Percentiles rank a stretch among this genome's conserved stretches.
Evolutionary conservation across 1,284 basidiomycete species (phyloP).

Genomic region (Fomitopsis schrenkii): DNA sequence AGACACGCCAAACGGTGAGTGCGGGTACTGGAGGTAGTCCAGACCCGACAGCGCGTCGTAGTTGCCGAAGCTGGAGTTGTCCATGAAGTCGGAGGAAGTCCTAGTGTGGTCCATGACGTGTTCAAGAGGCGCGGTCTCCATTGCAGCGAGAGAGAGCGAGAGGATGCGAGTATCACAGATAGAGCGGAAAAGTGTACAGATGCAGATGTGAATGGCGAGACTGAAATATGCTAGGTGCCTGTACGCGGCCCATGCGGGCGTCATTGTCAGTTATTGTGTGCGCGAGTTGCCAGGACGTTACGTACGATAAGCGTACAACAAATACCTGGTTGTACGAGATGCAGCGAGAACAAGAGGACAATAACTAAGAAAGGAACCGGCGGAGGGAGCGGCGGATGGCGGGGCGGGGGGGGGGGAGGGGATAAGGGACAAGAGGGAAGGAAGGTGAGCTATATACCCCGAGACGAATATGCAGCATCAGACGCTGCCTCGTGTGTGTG

Average conservation of each 20-base stretch:
- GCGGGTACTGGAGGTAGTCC: constrained; percentile 47
- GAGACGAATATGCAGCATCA: constrained; percentile 11
- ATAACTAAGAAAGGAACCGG: constrained; percentile 21
- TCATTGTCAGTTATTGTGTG: constrained; percentile 9
- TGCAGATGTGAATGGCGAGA: constrained; percentile 29
- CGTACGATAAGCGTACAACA: constrained; percentile 29
- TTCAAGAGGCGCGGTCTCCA: constrained; percentile 48
- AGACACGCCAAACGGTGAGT: constrained; percentile 40
- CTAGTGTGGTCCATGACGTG: constrained; percentile 47
- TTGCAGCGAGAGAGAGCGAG: constrained; percentile 22
- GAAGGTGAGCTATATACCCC: constrained; percentile 28
- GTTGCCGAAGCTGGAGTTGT: constrained; percentile 40
- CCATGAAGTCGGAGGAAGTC: constrained; percentile 47
- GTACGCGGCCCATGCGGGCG: constrained; percentile 5
- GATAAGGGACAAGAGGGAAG: constrained; percentile 25
- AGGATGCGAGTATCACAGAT: constrained; percentile 26
- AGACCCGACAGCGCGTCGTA: constrained; percentile 52
- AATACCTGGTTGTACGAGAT: constrained; percentile 16
- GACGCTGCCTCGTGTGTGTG: constrained; percentile 12
- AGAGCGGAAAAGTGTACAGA: constrained; percentile 23
- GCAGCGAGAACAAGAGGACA: constrained; percentile 22
- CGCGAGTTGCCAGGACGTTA: constrained; percentile 10
- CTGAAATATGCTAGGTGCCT: constrained; percentile 28
- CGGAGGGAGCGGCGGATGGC: constrained; percentile 21
- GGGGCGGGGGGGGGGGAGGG: constrained; percentile 29